Base-by-base conservation (phyloP, 331 rosid species). In the Pyrus hybrid region DNA sequence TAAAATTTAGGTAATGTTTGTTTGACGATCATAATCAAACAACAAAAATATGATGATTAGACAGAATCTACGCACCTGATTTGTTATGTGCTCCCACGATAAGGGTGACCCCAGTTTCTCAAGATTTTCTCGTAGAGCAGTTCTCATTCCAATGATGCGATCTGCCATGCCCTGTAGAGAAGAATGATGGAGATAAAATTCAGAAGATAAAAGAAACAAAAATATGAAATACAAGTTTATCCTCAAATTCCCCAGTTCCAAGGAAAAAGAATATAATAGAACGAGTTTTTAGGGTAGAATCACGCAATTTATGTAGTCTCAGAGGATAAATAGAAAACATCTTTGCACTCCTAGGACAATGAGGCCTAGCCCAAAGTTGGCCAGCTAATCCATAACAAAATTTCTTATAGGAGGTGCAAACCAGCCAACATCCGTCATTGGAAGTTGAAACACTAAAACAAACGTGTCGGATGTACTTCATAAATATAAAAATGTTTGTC, bases 71-170 rank as follows among this genome's bases (percentile, higher is more conserved):
- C 26, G 13, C 45, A 93, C 98, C 96, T 93, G 97, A 51, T 92
- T 80, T 32, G 99, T 90, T 80, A 92, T 72, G 84, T 94, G 99
- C 85, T 90, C 91, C 96, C 96, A 94, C 41, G 95, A 79, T 43
- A 91, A 80, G 33, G 88, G 80, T 69, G 98, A 94, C 1, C 93
- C 92, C 56, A 85, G 75, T 41, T 88, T 94, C 74, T 94, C 95
- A 26, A 94, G 84, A 73, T 83, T 88, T 67, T 92, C 96, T 61
- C 93, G 86, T 28, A 94, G 87, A 26, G 91, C 73, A 21, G 86
- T 54, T 77, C 99, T 80, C 99, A 91, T 91, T 79, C 93, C 97
- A 6, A 94, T 94, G 32, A 94, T 94, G 79, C 97, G 93, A 74
- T 94, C 95, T 37, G 99, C 99, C 99, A 94, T 94, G 74, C 72